Evolutionary conservation across 257 asterid species (phyloP), one percentile per base, ranked within the genome.

Genomic region (Echites panduratus): DNA sequence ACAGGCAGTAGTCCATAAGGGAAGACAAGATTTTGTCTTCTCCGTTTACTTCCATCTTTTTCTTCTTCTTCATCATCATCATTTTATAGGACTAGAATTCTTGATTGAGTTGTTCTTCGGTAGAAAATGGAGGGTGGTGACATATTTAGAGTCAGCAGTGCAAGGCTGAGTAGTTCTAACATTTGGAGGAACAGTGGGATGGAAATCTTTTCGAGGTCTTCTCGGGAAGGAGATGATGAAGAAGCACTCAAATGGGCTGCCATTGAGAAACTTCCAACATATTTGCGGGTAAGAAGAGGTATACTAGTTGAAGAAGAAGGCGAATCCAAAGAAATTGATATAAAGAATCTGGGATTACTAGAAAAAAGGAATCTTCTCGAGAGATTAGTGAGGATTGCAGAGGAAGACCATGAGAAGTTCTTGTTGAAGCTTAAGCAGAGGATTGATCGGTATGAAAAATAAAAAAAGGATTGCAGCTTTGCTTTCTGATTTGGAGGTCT

Each of bases 171-270:
- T 45, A 88, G 96, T 40, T 93, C 98, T 0, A 85, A 71, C 66
- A 75, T 87, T 79, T 93, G 98, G 98, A 77, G 98, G 74, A 87
- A 85, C 85, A 84, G 85, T 10, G 96, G 85, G 19, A 62, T 77
- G 80, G 96, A 91, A 27, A 85, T 71, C 2, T 93, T 93, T 38
- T 88, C 97, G 4, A 82, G 77, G 74, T 86, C 95, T 2, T 87
- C 90, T 16, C 24, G 76, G 1, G 96, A 87, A 35, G 86, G 38
- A 4, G 89, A 90, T 40, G 97, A 93, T 71, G 98, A 93, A 70
- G 98, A 90, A 50, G 96, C 98, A 1, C 75, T 93, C 70, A 90
- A 82, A 73, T 92, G 98, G 98, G 98, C 98, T 7, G 88, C 97
- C 24, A 58, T 90, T 68, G 97, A 93, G 80, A 90, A 84, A 66